Conservation (phyloP, 2,329 filamentous ascomycete genomes). For the Penicillium oxalicum region DNA sequence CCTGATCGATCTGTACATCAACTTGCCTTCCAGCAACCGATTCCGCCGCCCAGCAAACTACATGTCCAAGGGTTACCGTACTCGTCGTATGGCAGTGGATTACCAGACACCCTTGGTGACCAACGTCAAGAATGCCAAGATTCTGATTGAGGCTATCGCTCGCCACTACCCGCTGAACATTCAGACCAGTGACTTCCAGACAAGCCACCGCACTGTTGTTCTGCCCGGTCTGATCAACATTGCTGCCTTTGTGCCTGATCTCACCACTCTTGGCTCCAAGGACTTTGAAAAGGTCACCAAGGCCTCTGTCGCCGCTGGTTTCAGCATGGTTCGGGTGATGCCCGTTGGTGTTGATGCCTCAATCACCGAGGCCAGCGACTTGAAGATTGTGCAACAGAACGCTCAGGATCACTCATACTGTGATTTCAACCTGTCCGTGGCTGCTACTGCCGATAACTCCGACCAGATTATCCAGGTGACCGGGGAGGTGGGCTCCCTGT, state of each 20-base stretch:
- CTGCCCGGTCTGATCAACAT: conserved; percentile 73
- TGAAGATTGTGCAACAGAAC: conserved; percentile 67
- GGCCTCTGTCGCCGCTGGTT: conserved; percentile 67
- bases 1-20: conserved; percentile 98
- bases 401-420: conserved; percentile 62
- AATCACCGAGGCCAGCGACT: conserved; percentile 64
- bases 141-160: conserved; percentile 87
- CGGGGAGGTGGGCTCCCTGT: conserved; percentile 69
- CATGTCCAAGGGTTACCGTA: conserved; percentile 96
- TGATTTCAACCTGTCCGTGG: conserved; percentile 75
- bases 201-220: conserved; percentile 70
- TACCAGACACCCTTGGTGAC: conserved; percentile 96
- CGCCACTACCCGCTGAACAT: conserved; percentile 82
- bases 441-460: conserved; percentile 66
- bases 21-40: conserved; percentile 96
- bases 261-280: conserved; percentile 57
- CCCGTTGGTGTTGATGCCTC: conserved; percentile 67
- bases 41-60: conserved; percentile 96
- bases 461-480: conserved; percentile 68
- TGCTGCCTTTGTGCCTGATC: conserved; percentile 71
- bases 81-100: conserved; percentile 94
- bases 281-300: conserved; percentile 67
- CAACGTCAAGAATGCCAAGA: conserved; percentile 98
- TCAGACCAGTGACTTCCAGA: conserved; percentile 80
- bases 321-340: conserved; percentile 76